Evolutionary conservation across 1,284 basidiomycete species (phyloP), one percentile per base, ranked within the genome.

Genomic region (Porodaedalea pini): DNA sequence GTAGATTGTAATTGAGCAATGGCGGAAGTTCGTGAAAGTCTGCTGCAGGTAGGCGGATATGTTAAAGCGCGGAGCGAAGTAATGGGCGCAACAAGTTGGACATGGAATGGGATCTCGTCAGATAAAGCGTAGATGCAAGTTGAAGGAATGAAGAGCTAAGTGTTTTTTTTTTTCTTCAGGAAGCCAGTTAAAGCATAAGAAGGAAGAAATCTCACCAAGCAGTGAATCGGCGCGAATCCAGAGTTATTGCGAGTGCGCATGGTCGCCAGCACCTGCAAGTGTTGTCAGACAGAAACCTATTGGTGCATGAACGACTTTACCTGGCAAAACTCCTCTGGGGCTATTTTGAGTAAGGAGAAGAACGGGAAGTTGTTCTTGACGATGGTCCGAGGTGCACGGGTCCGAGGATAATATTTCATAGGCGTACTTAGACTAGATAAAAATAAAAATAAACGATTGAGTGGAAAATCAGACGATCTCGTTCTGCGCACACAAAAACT

Each of bases 301-400:
- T 43, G 40, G 40, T 43, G 15, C 60, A 86, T 72, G 4, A 66
- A 65, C 57, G 76, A 73, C 15, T 74, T 68, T 7, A 75, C 71
- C 64, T 86, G 81, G 55, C 74, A 73, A 82, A 83, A 87, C 64
- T 86, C 83, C 60, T 85, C 85, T 10, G 85, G 84, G 8, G 71
- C 70, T 0, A 71, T 70, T 70, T 87, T 80, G 65, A 79, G 63
- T 17, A 76, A 71, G 13, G 76, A 73, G 63, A 81, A 73, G 66
- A 83, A 73, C 48, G 72, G 64, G 29, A 67, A 59, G 2, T 65
- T 61, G 4, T 50, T 58, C 8, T 64, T 58, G n/a, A n/a, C n/a
- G 57, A 66, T 65, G 54, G 82, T 79, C 34, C 76, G 72, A 44
- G 75, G 74, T 6, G 85, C 76, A 29, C 81, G 78, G 19, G 76